Base-by-base conservation (phyloP, 805 yeast species). In the Zygoascus ofunaensis region DNA sequence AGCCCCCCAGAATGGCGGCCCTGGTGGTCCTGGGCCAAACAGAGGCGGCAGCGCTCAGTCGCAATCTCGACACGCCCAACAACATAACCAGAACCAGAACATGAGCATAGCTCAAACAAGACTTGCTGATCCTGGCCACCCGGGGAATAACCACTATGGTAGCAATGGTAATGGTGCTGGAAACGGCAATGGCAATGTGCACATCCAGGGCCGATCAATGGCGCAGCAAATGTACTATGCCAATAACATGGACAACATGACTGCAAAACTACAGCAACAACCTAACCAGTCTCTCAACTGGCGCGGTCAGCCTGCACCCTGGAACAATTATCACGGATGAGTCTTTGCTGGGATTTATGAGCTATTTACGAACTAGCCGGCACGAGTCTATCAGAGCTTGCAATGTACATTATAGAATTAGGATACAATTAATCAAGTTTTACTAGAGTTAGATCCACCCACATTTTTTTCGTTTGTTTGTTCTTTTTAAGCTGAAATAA, bases 271-370 rank as follows among this genome's bases (percentile, higher is more conserved):
- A 10, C 21, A 28, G 18, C 42, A 7, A 39, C 20, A 14, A 82
- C 2, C 47, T 36, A 55, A 54, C 39, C 46, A 49, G 36, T 37
- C 44, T 20, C 43, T 33, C n/a, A 46, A 38, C 36, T 51, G 54
- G 54, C 39, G 46, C 8, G 54, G 54, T 7, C 54, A 51, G 37
- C 50, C 54, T n/a, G 54, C 44, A 2, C 47, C 54, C 15, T 51
- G 54, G 54, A 51, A 51, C 39, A 49, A 49, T 35, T 51, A 51
- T 38, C 47, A 37, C 15, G 32, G 33, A 26, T 26, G 12, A 26
- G 12, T 26, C 12, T 7, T 26, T 26, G n/a, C n/a, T n/a, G n/a
- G n/a, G n/a, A n/a, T n/a, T n/a, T n/a, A n/a, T n/a, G n/a, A n/a
- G n/a, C n/a, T n/a, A n/a, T n/a, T n/a, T n/a, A n/a, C n/a, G n/a